These are phyloP conservation scores for Reutealis trisperma DNA, from an alignment of 345 rosid species.

Conservation along the genomic window DNA sequence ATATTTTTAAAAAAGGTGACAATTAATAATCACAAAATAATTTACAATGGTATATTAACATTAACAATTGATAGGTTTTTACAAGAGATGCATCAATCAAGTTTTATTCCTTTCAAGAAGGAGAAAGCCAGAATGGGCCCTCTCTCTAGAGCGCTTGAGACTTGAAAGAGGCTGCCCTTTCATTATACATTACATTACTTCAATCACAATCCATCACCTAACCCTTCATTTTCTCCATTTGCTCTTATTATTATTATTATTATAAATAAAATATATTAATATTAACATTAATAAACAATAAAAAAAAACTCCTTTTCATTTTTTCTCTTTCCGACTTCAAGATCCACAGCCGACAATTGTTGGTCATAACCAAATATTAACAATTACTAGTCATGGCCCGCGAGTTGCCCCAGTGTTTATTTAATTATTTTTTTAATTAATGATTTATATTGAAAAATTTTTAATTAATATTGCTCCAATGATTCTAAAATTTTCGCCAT, in stretches of 20 bases:
- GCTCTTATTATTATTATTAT: not conserved
- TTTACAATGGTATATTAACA: no score
- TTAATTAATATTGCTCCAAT: no score
- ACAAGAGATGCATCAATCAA: not conserved
- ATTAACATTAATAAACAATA: no score
- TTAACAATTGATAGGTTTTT: conserved; percentile 3
- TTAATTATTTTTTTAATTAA: no score
- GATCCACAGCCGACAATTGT: not conserved
- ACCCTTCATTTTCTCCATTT: conserved; percentile 12
- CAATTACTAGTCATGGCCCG: not conserved
- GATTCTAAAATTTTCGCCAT: no score
- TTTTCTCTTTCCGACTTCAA: not conserved
- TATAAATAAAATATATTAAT: no score
- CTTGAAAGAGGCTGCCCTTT: conserved; percentile 16
- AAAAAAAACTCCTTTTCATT: not conserved
- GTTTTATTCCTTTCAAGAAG: not conserved
- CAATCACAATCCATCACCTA: not conserved
- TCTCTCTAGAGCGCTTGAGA: conserved; percentile 4
- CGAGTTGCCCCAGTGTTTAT: no score
- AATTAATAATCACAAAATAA: no score
- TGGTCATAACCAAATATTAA: not conserved
- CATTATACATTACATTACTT: not conserved
- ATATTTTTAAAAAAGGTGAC: no score
- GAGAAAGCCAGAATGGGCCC: not conserved
- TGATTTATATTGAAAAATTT: no score